These are phyloP conservation scores for Diplogelasinospora grovesii DNA, from an alignment of 495 filamentous ascomycete genomes.

Conservation along the genomic window DNA sequence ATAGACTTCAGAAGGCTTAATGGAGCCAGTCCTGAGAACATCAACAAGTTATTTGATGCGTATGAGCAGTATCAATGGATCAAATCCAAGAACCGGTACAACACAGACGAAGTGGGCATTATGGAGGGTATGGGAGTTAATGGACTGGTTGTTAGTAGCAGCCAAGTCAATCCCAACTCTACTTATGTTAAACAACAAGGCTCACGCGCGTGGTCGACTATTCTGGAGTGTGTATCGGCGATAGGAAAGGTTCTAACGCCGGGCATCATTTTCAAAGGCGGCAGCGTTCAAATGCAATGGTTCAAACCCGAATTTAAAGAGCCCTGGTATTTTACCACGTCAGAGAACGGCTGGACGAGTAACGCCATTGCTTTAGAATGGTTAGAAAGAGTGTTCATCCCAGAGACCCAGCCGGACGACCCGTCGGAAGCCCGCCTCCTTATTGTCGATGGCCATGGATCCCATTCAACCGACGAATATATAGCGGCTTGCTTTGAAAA, in stretches of 20 bases:
- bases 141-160: slow-evolving; percentile 3
- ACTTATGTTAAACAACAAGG: background rate
- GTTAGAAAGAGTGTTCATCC: slow-evolving; percentile 12
- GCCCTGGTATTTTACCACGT: slow-evolving; percentile 2
- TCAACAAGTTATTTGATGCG: slow-evolving; percentile 4
- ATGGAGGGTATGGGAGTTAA: slow-evolving; percentile 4
- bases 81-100: background rate
- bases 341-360: slow-evolving; percentile 9
- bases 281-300: slow-evolving; percentile 10
- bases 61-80: slow-evolving; percentile 5
- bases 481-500: slow-evolving; percentile 4
- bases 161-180: background rate
- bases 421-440: slow-evolving; percentile 16
- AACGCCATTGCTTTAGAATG: slow-evolving; percentile 3
- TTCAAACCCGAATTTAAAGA: background rate
- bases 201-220: background rate
- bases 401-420: slow-evolving; percentile 5
- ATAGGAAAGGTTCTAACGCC: background rate
- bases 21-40: background rate
- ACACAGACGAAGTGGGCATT: slow-evolving; percentile 7
- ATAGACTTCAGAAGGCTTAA: background rate
- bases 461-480: slow-evolving; percentile 11
- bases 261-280: slow-evolving; percentile 9
- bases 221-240: slow-evolving; percentile 9
- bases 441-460: slow-evolving; percentile 23